These are phyloP conservation scores for Sorghum bicolor DNA, from an alignment of 176 grass and related monocot genomes.

Conservation along the genomic window DNA sequence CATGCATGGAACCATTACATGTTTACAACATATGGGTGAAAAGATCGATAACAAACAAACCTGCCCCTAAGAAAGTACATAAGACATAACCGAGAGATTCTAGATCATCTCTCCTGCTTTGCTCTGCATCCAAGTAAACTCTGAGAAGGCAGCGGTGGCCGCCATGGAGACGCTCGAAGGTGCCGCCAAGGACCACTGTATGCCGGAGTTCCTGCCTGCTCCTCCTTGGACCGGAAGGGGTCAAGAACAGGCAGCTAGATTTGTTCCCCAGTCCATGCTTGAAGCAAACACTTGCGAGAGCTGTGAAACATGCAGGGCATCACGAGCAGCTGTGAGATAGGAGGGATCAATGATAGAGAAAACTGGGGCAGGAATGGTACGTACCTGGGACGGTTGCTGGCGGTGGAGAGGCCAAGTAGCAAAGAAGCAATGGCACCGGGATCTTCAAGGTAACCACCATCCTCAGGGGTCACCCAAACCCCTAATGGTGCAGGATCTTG, in stretches of 20 bases:
- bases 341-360: background rate
- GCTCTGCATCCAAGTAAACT: slow-evolving; percentile 44
- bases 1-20: background rate
- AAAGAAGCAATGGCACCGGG: background rate
- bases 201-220: background rate
- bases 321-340: background rate
- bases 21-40: background rate
- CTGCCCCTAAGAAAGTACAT: slow-evolving; percentile 86
- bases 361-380: background rate
- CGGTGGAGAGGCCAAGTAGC: background rate
- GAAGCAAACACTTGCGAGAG: background rate
- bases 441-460: background rate
- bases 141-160: background rate
- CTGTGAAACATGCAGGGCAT: background rate
- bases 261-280: background rate
- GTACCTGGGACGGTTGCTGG: background rate
- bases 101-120: slow-evolving; percentile 82
- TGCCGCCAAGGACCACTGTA: background rate
- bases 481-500: background rate
- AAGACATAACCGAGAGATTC: slow-evolving; percentile 83
- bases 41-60: slow-evolving; percentile 29
- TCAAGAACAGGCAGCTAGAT: background rate
- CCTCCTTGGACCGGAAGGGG: background rate
- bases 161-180: background rate
- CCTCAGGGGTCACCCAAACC: background rate